These are phyloP conservation scores for Auricularia cornea DNA, from an alignment of 768 basidiomycete genomes.

Conservation along the genomic window DNA sequence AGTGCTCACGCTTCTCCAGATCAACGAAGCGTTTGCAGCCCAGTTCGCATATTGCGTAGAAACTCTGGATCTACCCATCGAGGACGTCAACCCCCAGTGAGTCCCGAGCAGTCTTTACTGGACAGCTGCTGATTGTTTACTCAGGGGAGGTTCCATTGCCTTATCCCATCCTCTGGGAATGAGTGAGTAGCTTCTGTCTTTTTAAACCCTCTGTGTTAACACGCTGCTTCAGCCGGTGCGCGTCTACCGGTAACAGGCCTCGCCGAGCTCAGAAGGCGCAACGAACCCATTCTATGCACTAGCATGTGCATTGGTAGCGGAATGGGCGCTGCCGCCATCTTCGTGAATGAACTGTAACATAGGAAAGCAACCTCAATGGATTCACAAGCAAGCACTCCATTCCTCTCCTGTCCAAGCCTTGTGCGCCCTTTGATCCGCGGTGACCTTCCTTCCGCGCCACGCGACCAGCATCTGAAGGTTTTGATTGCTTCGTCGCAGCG, in stretches of 20 bases:
- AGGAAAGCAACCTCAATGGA: too few relatives aligned
- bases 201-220: background rate
- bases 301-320: constrained; percentile 32
- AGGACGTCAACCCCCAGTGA: constrained; percentile 55
- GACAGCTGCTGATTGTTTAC: background rate
- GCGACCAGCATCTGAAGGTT: too few relatives aligned
- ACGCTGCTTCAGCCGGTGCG: constrained; percentile 22
- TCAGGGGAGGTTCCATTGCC: constrained; percentile 9
- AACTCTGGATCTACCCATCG: constrained; percentile 61
- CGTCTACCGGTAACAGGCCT: constrained; percentile 31
- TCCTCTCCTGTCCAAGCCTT: too few relatives aligned
- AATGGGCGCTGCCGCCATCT: constrained; percentile 20
- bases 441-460: too few relatives aligned
- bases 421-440: too few relatives aligned
- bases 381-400: too few relatives aligned
- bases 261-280: constrained; percentile 28
- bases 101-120: background rate
- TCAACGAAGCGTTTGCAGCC: constrained; percentile 87
- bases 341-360: constrained; percentile 21
- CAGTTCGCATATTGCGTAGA: constrained; percentile 92
- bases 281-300: constrained; percentile 30
- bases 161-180: constrained; percentile 14
- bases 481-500: too few relatives aligned
- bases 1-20: constrained; percentile 32
- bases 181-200: background rate